Conservation (phyloP, 805 yeast genomes). For the Candida xyloterini region DNA sequence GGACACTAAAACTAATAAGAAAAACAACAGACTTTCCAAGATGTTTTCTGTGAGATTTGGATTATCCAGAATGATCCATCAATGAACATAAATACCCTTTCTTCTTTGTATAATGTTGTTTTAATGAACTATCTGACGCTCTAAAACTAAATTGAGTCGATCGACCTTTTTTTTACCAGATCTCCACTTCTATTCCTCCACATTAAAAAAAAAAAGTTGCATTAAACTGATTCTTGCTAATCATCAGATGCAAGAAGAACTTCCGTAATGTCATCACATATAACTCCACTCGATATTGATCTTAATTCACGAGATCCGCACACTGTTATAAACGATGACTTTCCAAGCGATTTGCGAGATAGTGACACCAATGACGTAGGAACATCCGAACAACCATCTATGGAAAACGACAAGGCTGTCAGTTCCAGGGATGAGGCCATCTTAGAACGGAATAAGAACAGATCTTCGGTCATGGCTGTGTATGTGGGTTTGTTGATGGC, state of each 20-base stretch:
- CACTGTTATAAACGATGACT: not conserved
- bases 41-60: constrained; percentile 27
- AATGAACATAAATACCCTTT: not conserved
- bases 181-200: constrained; percentile 2
- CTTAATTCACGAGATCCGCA: not conserved
- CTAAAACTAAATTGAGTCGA: not conserved
- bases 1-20: constrained; percentile 11
- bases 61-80: constrained; percentile 17
- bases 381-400: constrained; percentile 7
- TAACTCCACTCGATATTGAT: not conserved
- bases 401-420: constrained; percentile 4
- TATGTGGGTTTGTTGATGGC: constrained; percentile 80
- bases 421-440: not conserved
- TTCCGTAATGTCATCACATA: constrained; percentile 2
- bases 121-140: constrained; percentile 4
- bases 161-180: constrained; percentile 2
- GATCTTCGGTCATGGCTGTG: constrained; percentile 61
- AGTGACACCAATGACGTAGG: constrained; percentile 1
- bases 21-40: constrained; percentile 22
- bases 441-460: constrained; percentile 11
- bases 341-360: not conserved
- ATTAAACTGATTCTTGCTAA: not conserved
- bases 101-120: constrained; percentile 7
- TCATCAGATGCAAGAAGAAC: not conserved
- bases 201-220: not conserved